Evolutionary conservation across 345 rosid genomes (phyloP).

Genomic region (Gossypium arboreum): DNA sequence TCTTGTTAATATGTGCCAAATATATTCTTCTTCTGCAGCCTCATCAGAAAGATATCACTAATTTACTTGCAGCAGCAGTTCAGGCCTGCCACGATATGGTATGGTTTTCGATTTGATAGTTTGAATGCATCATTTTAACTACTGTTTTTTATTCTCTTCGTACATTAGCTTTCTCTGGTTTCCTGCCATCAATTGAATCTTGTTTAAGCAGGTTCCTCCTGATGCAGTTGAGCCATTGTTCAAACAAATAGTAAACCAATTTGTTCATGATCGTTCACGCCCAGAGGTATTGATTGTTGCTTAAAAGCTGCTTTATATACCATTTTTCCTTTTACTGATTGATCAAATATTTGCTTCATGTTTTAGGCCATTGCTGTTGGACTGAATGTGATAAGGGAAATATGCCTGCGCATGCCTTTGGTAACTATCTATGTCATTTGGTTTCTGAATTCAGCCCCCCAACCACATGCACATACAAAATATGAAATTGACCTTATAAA

Average conservation of each 20-base stretch:
- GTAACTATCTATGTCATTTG: constrained; percentile 35
- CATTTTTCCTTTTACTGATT: neutral
- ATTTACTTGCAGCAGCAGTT: constrained; percentile 90
- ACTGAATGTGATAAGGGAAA: constrained; percentile 82
- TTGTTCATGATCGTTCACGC: constrained; percentile 88
- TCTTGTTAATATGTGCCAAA: constrained; percentile 7
- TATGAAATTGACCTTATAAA: neutral
- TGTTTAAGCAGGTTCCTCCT: constrained; percentile 70
- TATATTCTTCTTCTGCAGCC: constrained; percentile 54
- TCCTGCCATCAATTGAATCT: constrained; percentile 7
- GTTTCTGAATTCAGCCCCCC: neutral
- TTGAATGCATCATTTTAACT: constrained; percentile 7
- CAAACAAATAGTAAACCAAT: constrained; percentile 87
- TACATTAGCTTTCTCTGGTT: neutral
- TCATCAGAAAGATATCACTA: constrained; percentile 83
- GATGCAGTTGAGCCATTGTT: constrained; percentile 97
- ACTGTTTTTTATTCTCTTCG: neutral
- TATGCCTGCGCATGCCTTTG: constrained; percentile 87
- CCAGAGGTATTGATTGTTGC: constrained; percentile 57
- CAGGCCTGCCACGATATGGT: constrained; percentile 99
- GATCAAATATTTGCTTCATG: constrained; percentile 10
- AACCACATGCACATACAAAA: neutral
- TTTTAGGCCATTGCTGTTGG: constrained; percentile 89
- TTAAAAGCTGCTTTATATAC: constrained; percentile 8
- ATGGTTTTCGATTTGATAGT: constrained; percentile 21